A percentile compares a stretch with the other conserved stretches of the same genome.
Conservation (phyloP, 2,329 filamentous ascomycete species). For the Paraphaeosphaeria minitans region DNA sequence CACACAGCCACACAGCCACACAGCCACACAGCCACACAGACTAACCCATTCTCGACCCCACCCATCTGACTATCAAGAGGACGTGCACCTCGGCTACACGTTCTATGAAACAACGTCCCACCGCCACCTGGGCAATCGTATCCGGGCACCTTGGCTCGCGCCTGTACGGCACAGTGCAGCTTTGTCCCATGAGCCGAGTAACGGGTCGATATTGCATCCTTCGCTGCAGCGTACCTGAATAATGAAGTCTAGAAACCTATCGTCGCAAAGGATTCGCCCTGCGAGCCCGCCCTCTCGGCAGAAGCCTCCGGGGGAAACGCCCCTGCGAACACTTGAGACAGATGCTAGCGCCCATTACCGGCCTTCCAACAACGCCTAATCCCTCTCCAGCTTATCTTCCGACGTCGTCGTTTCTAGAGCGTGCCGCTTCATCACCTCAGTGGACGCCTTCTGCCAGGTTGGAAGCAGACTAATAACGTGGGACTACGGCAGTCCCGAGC, state of each 20-base stretch:
- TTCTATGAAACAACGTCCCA: not conserved
- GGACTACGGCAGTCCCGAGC: not conserved
- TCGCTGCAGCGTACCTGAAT: not conserved
- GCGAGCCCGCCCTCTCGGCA: not conserved
- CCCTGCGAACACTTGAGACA: constrained; percentile 1
- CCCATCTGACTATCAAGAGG: not conserved
- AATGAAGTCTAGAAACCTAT: not conserved
- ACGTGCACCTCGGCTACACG: not conserved
- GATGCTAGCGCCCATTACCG: not conserved
- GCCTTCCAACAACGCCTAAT: constrained; percentile 3
- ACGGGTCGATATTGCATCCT: not conserved
- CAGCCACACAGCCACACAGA: too few relatives aligned
- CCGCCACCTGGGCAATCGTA: not conserved
- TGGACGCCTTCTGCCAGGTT: not conserved
- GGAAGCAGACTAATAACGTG: not conserved
- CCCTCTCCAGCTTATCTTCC: constrained; percentile 1
- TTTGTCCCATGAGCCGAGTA: not conserved
- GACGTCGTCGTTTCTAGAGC: constrained; percentile 1
- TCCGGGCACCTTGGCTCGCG: not conserved
- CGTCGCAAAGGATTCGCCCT: constrained; percentile 1
- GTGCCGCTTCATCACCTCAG: not conserved
- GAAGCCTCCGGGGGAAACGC: not conserved
- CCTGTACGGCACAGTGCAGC: not conserved
- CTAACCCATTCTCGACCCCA: too few relatives aligned
- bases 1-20: too few relatives aligned